phyloP scores from a whole-genome alignment of 2,329 filamentous ascomycete species.

The Aspergillus proliferans region DNA sequence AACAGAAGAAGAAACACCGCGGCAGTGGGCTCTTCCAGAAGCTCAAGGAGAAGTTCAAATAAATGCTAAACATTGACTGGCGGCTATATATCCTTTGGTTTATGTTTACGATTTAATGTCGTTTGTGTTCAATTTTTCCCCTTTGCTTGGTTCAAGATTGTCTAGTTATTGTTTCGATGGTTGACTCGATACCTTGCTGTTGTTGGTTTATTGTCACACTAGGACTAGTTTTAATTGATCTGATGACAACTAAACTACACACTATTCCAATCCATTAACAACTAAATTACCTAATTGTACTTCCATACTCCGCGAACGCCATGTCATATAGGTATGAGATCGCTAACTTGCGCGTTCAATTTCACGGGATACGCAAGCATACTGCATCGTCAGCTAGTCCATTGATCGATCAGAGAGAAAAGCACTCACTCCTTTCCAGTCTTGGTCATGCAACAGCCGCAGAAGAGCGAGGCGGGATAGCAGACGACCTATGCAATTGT shows the following conservation, averaged over 20 bases:
- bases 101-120: neutral
- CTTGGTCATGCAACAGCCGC: conserved; percentile 52
- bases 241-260: neutral
- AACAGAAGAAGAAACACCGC: conserved; percentile 59
- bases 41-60: conserved; percentile 51
- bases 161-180: too few species aligned
- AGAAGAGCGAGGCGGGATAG: conserved; percentile 51
- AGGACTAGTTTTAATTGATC: neutral
- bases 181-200: neutral
- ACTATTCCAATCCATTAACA: neutral
- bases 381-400: conserved; percentile 26
- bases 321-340: conserved; percentile 38
- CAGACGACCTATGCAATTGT: conserved; percentile 40
- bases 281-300: neutral
- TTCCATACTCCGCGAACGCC: neutral
- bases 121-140: neutral
- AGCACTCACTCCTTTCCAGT: conserved; percentile 46
- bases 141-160: too few species aligned
- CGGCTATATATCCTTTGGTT: neutral
- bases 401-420: neutral
- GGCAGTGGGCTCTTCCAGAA: conserved; percentile 56
- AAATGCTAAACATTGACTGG: conserved; percentile 1
- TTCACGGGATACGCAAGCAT: conserved; percentile 49
- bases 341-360: conserved; percentile 44
- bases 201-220: neutral